phyloP scores from a whole-genome alignment of 2,329 filamentous ascomycete species.

The Aspergillus udagawae region DNA sequence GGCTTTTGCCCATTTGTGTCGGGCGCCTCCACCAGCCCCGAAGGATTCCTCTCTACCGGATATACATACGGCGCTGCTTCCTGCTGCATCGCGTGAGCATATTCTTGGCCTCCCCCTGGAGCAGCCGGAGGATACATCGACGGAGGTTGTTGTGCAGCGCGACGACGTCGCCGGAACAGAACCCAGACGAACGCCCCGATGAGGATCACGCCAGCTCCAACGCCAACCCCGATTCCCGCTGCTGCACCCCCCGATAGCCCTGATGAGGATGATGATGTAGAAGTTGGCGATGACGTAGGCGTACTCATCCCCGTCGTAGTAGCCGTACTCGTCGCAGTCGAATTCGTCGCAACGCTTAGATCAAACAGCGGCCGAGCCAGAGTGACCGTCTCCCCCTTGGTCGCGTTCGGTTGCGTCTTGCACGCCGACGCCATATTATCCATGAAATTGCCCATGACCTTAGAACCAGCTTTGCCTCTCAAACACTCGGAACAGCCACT shows the following conservation, averaged over 20 bases:
- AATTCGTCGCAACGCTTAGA: background rate
- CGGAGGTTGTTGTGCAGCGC: background rate
- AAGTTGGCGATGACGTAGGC: background rate
- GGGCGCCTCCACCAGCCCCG: background rate
- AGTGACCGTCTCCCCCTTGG: slow-evolving; percentile 2
- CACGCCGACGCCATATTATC: background rate
- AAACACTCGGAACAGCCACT: background rate
- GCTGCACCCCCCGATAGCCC: background rate
- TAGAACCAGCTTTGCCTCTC: background rate
- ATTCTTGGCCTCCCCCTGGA: background rate
- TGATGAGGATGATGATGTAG: background rate
- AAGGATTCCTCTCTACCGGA: background rate
- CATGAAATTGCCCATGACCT: slow-evolving; percentile 1
- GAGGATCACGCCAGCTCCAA: background rate
- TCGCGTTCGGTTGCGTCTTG: background rate
- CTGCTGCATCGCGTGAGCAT: background rate
- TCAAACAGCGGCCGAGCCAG: background rate
- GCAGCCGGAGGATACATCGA: background rate
- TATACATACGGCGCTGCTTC: background rate
- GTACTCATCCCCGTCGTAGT: background rate
- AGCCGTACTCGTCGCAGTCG: background rate
- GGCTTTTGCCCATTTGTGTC: background rate
- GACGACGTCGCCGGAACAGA: background rate
- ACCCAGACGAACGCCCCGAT: background rate
- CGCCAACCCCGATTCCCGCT: slow-evolving; percentile 4